Percentiles rank a stretch among this genome's conserved stretches.
phyloP scores from a whole-genome alignment of 768 basidiomycete species.

The Panaeolus cyanescens region DNA sequence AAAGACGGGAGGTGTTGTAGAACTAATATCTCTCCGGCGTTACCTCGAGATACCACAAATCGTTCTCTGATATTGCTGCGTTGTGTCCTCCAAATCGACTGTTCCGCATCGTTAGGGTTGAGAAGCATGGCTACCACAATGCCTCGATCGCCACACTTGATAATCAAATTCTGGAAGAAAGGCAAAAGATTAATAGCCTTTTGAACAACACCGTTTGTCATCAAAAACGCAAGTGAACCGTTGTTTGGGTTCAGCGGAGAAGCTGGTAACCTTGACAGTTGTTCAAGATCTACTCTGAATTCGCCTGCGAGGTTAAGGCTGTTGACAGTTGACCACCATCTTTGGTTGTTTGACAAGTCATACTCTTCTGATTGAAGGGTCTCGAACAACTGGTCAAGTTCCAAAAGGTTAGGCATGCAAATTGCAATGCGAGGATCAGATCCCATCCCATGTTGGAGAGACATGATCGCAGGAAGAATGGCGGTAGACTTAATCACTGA shows the following conservation, averaged over 20 bases:
- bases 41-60: conserved; percentile 52
- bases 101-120: conserved; percentile 34
- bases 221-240: conserved; percentile 58
- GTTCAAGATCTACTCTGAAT: conserved; percentile 68
- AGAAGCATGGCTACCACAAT: conserved; percentile 65
- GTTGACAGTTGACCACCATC: conserved; percentile 71
- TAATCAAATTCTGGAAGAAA: conserved; percentile 79
- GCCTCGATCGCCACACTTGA: conserved; percentile 82
- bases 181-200: conserved; percentile 84
- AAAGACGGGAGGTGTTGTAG: conserved; percentile 75
- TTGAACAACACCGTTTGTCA: conserved; percentile 72
- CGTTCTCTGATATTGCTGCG: conserved; percentile 48
- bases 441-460: conserved; percentile 28
- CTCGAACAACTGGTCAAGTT: conserved; percentile 65
- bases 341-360: conserved; percentile 51
- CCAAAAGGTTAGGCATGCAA: conserved; percentile 84
- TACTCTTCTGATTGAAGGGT: conserved; percentile 44
- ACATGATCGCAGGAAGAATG: conserved; percentile 64
- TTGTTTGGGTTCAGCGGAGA: conserved; percentile 38
- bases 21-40: conserved; percentile 51
- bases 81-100: conserved; percentile 53
- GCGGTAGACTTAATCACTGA: conserved; percentile 78
- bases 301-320: conserved; percentile 62
- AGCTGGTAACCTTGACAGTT: conserved; percentile 50
- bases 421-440: conserved; percentile 57